Evolutionary conservation across 768 basidiomycete species (phyloP).

Genomic region (Coprinellus micaceus): DNA sequence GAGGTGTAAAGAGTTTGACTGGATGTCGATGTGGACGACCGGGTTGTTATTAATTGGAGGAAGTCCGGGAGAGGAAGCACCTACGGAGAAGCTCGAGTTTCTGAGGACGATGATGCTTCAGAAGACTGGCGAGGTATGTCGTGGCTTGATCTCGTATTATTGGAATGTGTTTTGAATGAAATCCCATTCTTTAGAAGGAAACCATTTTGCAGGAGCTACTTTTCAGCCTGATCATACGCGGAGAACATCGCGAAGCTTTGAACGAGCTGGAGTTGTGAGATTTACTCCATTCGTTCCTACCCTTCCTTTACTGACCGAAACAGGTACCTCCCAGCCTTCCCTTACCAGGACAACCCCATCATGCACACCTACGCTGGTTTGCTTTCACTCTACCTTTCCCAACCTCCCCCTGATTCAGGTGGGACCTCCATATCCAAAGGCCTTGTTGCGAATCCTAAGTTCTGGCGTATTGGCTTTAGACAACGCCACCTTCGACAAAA

Average conservation of each 20-base stretch:
- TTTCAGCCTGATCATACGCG: constrained; percentile 57
- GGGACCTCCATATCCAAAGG: constrained; percentile 18
- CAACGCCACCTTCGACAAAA: constrained; percentile 24
- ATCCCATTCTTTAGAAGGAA: constrained; percentile 53
- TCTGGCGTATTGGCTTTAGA: neutral
- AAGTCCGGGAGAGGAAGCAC: constrained; percentile 23
- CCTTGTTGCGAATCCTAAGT: no score
- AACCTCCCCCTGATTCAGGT: constrained; percentile 17
- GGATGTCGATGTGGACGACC: constrained; percentile 68
- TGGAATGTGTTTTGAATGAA: neutral
- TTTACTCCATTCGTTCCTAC: constrained; percentile 6
- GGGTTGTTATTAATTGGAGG: constrained; percentile 54
- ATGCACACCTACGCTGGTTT: constrained; percentile 84
- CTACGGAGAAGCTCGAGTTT: constrained; percentile 44
- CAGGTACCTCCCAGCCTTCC: constrained; percentile 85
- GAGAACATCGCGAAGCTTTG: constrained; percentile 63
- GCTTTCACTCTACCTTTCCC: constrained; percentile 61
- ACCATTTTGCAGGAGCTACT: constrained; percentile 71
- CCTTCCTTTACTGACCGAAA: constrained; percentile 6
- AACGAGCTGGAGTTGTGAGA: constrained; percentile 83
- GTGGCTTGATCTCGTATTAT: neutral
- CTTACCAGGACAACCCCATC: constrained; percentile 77
- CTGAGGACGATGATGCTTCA: constrained; percentile 71
- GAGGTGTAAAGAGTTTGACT: constrained; percentile 74
- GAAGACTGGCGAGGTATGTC: constrained; percentile 57